These are phyloP conservation scores for Monosporascus sp. DNA, from an alignment of 2,329 filamentous ascomycete genomes.

Conservation along the genomic window DNA sequence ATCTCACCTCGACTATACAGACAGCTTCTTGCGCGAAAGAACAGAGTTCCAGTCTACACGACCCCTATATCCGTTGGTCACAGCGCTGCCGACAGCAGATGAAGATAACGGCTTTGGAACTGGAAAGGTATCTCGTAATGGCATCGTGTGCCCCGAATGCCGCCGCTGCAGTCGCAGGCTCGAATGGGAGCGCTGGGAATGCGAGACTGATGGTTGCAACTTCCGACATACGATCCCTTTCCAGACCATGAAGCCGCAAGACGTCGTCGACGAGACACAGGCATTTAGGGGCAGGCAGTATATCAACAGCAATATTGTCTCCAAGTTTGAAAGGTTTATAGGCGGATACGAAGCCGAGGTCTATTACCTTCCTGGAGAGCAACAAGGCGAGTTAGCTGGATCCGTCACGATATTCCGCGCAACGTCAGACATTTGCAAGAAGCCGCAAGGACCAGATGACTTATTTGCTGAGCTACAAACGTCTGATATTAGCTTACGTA, in stretches of 20 bases:
- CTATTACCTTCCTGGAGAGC: constrained; percentile 42
- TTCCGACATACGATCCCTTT: constrained; percentile 35
- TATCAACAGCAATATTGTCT: not conserved
- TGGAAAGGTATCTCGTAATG: constrained; percentile 49
- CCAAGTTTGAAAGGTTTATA: constrained; percentile 3
- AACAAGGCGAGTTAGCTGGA: constrained; percentile 37
- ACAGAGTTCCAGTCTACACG: constrained; percentile 35
- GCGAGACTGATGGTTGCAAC: constrained; percentile 44
- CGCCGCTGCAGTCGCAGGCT: constrained; percentile 55
- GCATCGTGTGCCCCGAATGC: constrained; percentile 63
- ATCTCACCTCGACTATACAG: constrained; percentile 43
- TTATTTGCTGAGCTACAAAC: not conserved
- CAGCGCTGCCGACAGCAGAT: constrained; percentile 23
- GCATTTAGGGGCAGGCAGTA: not conserved
- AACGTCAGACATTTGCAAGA: constrained; percentile 44
- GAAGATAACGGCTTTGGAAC: constrained; percentile 35
- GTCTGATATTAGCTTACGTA: constrained; percentile 38
- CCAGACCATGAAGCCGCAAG: constrained; percentile 10
- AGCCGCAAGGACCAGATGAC: constrained; percentile 52
- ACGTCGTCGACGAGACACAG: constrained; percentile 14
- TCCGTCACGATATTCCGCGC: constrained; percentile 52
- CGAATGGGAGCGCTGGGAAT: constrained; percentile 59
- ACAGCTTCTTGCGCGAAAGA: constrained; percentile 52
- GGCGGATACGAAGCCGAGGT: constrained; percentile 25
- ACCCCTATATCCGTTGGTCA: constrained; percentile 30